Base-by-base conservation (phyloP, 2,329 filamentous ascomycete species). In the Nakataea oryzae region DNA sequence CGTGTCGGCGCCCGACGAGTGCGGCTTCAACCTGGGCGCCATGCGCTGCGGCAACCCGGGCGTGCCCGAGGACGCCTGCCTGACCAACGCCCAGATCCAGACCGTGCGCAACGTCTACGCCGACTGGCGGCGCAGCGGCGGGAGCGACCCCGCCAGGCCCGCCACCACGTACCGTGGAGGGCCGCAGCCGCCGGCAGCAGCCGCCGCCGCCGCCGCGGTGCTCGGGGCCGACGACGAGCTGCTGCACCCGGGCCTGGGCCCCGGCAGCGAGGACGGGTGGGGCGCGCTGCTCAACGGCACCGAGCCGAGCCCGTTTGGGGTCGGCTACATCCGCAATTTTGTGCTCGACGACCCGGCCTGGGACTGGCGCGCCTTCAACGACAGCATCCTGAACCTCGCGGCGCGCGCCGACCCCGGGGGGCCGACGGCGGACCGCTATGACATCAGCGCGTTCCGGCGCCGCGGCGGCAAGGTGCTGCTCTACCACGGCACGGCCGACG, bases 1-100 rank as follows among this genome's bases (percentile, higher is more conserved):
- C 61, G 74, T 84, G 54, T 75, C 73, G 60, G 73, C 75, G 30
- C 76, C 80, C 0, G 68, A 73, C 5, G 69, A 71, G 41, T 81
- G 81, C 68, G 30, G 66, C 63, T 7, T 69, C 78, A 3, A 71
- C 78, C 47, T 79, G 76, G 62, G 64, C 27, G 61, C 73, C 72
- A 65, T 74, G 0, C 75, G 86, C 14, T 74, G 69, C 1, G 70
- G 70, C 0, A 66, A 66, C 55, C 65, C 72, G 63, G 73, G 71
- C 0, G 66, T 66, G 50, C 65, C 72, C 63, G 59, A 68, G 9
- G 68, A 66, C 41, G 41, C 34, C 3, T 68, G 67, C 57, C 41
- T 67, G 21, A 63, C 62, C 2, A 57, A 50, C 6, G 61, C 60
- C 21, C 64, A 64, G 63, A 59, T 64, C 34, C 57, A 47, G 28